Percentiles rank a stretch among this genome's conserved stretches.
phyloP scores from a whole-genome alignment of 73 alveolate species.

The Paramecium pentaurelia region DNA sequence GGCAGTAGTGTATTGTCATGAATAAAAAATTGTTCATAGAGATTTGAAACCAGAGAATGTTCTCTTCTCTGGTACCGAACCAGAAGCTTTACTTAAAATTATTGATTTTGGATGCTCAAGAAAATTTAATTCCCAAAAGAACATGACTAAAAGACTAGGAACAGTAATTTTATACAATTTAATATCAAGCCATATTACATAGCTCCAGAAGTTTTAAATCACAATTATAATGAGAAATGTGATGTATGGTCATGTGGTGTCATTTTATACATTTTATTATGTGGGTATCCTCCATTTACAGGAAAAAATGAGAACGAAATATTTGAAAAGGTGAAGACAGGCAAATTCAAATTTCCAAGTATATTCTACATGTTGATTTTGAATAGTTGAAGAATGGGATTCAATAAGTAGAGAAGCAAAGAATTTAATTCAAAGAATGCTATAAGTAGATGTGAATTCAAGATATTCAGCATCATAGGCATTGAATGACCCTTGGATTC shows the following conservation, averaged over 20 bases:
- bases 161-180: neutral
- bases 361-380: neutral
- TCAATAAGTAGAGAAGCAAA: conserved; percentile 66
- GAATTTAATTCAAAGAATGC: conserved; percentile 62
- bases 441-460: conserved; percentile 44
- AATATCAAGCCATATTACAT: conserved; percentile 54
- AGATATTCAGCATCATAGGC: conserved; percentile 67
- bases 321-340: conserved; percentile 60
- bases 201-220: conserved; percentile 70
- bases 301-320: conserved; percentile 68
- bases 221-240: conserved; percentile 66
- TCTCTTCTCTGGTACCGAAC: conserved; percentile 55
- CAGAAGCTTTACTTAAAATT: conserved; percentile 58
- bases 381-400: conserved; percentile 64
- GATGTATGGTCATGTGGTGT: conserved; percentile 81
- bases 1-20: conserved; percentile 72
- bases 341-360: conserved; percentile 42
- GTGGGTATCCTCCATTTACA: conserved; percentile 74
- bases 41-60: conserved; percentile 69
- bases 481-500: conserved; percentile 63
- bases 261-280: conserved; percentile 64
- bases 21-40: conserved; percentile 68
- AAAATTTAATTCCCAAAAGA: conserved; percentile 56
- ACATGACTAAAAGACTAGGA: conserved; percentile 59
- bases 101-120: conserved; percentile 69